phyloP scores from a whole-genome alignment of 768 basidiomycete species.

The Lentinula guzmanii region DNA sequence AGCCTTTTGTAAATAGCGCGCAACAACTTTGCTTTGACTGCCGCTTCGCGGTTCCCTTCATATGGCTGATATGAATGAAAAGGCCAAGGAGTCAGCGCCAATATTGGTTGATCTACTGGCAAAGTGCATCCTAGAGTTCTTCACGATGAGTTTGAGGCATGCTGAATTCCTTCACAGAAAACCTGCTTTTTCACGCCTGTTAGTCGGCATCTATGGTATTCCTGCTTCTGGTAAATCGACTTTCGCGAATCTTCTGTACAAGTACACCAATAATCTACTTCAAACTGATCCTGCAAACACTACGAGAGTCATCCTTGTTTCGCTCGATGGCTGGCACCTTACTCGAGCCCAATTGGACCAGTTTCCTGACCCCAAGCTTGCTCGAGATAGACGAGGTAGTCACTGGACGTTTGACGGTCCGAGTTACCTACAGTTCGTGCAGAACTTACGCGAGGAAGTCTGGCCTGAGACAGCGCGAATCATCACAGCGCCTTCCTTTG shows the following conservation, averaged over 20 bases:
- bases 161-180: background rate
- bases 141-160: background rate
- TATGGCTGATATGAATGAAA: conserved; percentile 28
- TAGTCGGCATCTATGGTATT: conserved; percentile 71
- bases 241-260: conserved; percentile 53
- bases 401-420: conserved; percentile 88
- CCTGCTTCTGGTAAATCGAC: conserved; percentile 88
- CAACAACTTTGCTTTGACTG: background rate
- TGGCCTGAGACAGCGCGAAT: conserved; percentile 13
- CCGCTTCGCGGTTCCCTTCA: background rate
- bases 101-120: conserved; percentile 29
- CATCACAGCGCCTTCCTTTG: conserved; percentile 76
- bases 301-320: conserved; percentile 55
- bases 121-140: conserved; percentile 25
- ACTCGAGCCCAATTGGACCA: conserved; percentile 71
- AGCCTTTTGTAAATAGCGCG: background rate
- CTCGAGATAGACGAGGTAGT: conserved; percentile 74
- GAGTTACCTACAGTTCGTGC: conserved; percentile 67
- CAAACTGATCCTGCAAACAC: background rate
- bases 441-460: conserved; percentile 38
- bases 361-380: conserved; percentile 70
- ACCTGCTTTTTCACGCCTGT: conserved; percentile 32
- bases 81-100: conserved; percentile 32
- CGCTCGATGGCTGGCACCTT: conserved; percentile 91
- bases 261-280: conserved; percentile 43